Evolutionary conservation across 768 basidiomycete genomes (phyloP).

Genomic region (Dioszegia hungarica): DNA sequence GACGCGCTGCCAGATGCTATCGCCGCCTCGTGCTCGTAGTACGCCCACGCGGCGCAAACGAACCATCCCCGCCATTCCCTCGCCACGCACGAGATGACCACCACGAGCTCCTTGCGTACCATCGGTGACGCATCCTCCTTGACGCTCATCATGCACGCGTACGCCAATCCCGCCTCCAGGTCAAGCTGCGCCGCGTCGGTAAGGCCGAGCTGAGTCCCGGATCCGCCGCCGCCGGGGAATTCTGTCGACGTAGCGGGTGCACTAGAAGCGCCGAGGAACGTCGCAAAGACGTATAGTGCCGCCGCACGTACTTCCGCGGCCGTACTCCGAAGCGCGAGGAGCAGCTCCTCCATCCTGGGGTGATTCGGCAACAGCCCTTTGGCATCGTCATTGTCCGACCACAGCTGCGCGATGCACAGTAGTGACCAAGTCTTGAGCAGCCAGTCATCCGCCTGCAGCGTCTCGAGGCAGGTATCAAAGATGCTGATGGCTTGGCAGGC

Average conservation of each 20-base stretch:
- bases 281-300: constrained; percentile 83
- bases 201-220: constrained; percentile 59
- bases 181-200: constrained; percentile 51
- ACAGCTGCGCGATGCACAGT: constrained; percentile 88
- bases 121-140: constrained; percentile 94
- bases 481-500: constrained; percentile 69
- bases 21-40: constrained; percentile 76
- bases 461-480: constrained; percentile 79
- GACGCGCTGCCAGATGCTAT: constrained; percentile 9
- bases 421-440: constrained; percentile 90
- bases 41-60: constrained; percentile 92
- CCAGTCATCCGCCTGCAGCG: constrained; percentile 84
- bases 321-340: constrained; percentile 72
- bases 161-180: constrained; percentile 85
- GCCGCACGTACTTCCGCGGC: constrained; percentile 90
- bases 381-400: constrained; percentile 85
- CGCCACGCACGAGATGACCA: constrained; percentile 85
- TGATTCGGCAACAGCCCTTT: constrained; percentile 70
- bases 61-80: constrained; percentile 97
- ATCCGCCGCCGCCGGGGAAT: constrained; percentile 70
- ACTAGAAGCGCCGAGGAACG: constrained; percentile 82
- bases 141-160: constrained; percentile 77
- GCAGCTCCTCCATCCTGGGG: constrained; percentile 80
- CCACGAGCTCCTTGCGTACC: constrained; percentile 88
- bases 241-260: constrained; percentile 57